phyloP scores from a whole-genome alignment of 2,329 filamentous ascomycete species.

The Diaporthe sp. region DNA sequence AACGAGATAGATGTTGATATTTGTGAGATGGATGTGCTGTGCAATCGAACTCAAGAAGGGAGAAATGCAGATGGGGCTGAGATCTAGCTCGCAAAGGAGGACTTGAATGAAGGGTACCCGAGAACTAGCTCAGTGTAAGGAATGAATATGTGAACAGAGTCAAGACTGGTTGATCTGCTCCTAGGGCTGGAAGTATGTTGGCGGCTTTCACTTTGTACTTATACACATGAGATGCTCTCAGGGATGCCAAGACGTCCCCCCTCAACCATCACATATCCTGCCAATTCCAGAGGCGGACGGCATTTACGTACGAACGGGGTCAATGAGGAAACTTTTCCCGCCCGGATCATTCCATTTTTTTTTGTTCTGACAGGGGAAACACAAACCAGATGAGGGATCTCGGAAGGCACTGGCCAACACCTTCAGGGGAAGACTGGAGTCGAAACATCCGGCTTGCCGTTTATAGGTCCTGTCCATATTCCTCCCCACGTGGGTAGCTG shows the following conservation, averaged over 20 bases:
- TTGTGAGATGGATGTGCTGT: background rate
- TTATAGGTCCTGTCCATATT: background rate
- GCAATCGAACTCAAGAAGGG: background rate
- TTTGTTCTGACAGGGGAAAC: slow-evolving; percentile 8
- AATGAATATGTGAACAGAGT: slow-evolving; percentile 28
- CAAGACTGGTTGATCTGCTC: slow-evolving; percentile 13
- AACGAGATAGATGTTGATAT: background rate
- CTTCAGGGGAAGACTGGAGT: slow-evolving; percentile 1
- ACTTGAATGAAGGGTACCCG: slow-evolving; percentile 10
- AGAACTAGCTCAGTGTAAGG: slow-evolving; percentile 21
- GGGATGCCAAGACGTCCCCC: slow-evolving; percentile 6
- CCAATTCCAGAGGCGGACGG: slow-evolving; percentile 5
- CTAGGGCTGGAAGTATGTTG: background rate
- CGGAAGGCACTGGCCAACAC: slow-evolving; percentile 7
- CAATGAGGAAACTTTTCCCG: slow-evolving; percentile 5
- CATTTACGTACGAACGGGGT: background rate
- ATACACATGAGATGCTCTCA: background rate
- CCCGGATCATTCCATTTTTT: background rate
- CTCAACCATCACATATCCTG: background rate
- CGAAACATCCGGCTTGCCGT: background rate
- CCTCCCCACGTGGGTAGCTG: background rate
- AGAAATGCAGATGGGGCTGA: background rate
- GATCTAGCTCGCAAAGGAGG: slow-evolving; percentile 15
- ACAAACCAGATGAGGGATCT: background rate
- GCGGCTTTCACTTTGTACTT: slow-evolving; percentile 2